These are phyloP conservation scores for Mucor plumbeus DNA, from an alignment of 371 early-diverging fungal genomes.

Conservation along the genomic window DNA sequence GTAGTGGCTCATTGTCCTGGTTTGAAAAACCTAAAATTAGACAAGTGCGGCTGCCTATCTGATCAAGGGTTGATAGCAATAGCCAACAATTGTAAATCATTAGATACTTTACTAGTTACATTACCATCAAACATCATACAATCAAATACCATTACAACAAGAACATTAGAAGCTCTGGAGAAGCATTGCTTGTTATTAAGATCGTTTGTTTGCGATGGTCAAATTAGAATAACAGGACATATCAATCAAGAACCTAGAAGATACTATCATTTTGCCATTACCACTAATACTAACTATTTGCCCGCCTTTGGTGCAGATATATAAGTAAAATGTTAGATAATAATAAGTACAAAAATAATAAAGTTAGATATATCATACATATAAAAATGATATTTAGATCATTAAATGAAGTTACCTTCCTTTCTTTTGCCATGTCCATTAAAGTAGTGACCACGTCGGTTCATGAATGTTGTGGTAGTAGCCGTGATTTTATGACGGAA, in stretches of 20 bases:
- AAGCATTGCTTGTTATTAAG: conserved; percentile 4
- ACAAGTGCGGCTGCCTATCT: conserved; percentile 17
- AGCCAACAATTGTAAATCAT: conserved; percentile 5
- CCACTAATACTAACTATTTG: not conserved
- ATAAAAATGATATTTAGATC: no score
- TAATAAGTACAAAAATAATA: not conserved
- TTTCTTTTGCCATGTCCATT: not conserved
- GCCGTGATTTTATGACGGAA: no score
- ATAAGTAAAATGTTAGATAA: not conserved
- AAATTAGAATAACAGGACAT: conserved; percentile 15
- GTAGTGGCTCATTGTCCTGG: conserved; percentile 7
- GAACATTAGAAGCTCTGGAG: conserved; percentile 7
- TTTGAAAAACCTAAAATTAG: not conserved
- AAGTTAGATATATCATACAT: no score
- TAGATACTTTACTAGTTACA: conserved; percentile 8
- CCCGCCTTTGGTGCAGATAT: not conserved
- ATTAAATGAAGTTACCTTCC: no score
- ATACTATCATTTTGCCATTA: not conserved
- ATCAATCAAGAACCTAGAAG: not conserved
- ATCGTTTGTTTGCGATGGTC: conserved; percentile 16
- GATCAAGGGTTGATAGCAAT: conserved; percentile 6
- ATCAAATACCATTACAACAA: conserved; percentile 21
- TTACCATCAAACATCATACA: conserved; percentile 18
- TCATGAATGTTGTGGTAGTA: not conserved
- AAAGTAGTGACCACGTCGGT: not conserved